Base-by-base conservation (phyloP, 495 filamentous ascomycete genomes). In the Penicillium chermesinum region DNA sequence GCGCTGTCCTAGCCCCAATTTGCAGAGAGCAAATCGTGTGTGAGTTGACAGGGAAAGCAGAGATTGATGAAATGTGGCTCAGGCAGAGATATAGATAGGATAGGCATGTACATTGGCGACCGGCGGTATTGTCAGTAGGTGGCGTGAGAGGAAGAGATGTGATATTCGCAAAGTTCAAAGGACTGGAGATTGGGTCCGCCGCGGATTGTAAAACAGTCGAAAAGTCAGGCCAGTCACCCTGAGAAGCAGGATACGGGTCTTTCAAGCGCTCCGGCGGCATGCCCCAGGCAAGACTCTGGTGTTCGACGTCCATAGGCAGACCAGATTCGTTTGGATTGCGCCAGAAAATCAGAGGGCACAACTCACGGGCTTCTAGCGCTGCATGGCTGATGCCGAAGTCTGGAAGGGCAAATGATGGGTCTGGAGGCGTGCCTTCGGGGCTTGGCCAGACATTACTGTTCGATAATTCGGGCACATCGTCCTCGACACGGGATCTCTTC, bases 1-100 rank as follows among this genome's bases (percentile, higher is more conserved):
- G 73, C 0, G 81, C 81, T 6, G 75, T 74, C 46, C 65, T 64
- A 6, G 80, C 70, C 8, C 79, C 80, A 32, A 72, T 67, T n/a
- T 79, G 80, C 20, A 84, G 69, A 4, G 80, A 75, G 15, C 64
- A 70, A 44, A 86, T 59, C 7, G 81, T 74, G 51, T 72, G 63
- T 6, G 62, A 59, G n/a, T 60, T 67, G 50, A 74, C 54, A 8
- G 71, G 71, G 38, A 73, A 71, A 3, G 71, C 63, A 34, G 63
- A 57, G 8, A 73, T 54, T 17, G 68, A 70, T 32, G 69, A 69
- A 10, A 75, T 62, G 41, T 70, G 69, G 49, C 66, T 72, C 49
- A 75, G 68, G 17, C 65, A 70, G 14, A 75, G 62, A 40, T 75
- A 75, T 5, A 75, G 52, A 39, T 71, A 70, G 20, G 72, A 71